These are phyloP conservation scores for Chlamydomonas sp. DNA, from an alignment of 139 green algal species.

Conservation along the genomic window DNA sequence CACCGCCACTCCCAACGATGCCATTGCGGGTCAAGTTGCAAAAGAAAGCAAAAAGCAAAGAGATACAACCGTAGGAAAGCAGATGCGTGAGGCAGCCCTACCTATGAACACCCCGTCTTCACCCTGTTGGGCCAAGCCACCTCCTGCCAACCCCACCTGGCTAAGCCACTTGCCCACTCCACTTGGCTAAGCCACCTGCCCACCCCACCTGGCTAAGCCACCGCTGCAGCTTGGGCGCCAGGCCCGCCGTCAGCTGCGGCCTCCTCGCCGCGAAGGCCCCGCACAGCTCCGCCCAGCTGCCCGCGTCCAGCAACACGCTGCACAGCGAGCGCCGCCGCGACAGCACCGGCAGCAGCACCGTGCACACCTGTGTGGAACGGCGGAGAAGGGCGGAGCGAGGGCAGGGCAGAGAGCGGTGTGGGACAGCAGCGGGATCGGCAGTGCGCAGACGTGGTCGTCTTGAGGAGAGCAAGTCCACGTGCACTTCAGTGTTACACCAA, in stretches of 20 bases:
- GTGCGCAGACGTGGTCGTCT: too few species aligned
- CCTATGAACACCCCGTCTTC: too few species aligned
- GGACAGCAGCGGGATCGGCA: too few species aligned
- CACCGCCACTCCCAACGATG: too few species aligned
- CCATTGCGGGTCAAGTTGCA: too few species aligned
- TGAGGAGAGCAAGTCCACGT: too few species aligned
- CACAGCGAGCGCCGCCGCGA: constrained; percentile 55
- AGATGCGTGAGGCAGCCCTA: too few species aligned
- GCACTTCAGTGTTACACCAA: too few species aligned
- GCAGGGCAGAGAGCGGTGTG: background rate
- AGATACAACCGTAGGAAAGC: too few species aligned
- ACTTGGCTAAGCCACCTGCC: constrained; percentile 9
- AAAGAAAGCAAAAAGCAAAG: too few species aligned
- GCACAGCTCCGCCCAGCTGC: constrained; percentile 64
- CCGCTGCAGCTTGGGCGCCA: constrained; percentile 59
- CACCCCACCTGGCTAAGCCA: constrained; percentile 37
- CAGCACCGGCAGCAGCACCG: constrained; percentile 66
- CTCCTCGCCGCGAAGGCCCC: constrained; percentile 47
- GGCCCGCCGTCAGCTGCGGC: constrained; percentile 27
- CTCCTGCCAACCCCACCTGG: too few species aligned
- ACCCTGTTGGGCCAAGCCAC: too few species aligned
- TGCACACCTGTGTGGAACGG: constrained; percentile 42
- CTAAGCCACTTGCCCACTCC: background rate
- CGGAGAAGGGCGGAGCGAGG: background rate
- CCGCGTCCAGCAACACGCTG: constrained; percentile 44